Base-by-base conservation (phyloP, 805 yeast species). In the Peterozyma toletana region DNA sequence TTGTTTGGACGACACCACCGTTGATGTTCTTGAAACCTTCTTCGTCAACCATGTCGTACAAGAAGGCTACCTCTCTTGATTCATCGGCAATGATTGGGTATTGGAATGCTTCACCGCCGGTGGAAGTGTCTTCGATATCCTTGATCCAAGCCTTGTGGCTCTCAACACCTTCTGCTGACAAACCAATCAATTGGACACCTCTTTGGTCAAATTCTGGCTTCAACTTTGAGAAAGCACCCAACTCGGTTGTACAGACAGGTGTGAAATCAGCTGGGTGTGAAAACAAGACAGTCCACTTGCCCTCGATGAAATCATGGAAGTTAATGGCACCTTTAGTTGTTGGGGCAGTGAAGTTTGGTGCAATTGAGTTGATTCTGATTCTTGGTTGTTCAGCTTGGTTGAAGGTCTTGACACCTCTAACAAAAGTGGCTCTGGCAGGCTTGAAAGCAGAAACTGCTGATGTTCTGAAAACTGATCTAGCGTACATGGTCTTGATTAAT, bases 241-340 rank as follows among this genome's bases (percentile, higher is more conserved):
- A 68, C 62, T 83, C 89, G 41, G 89, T 83, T 50, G 88, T 83
- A 61, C 89, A 83, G 39, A 83, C 86, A 33, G 89, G 89, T 16
- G 89, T 83, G 69, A 78, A 82, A 59, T 82, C 88, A 51, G 80
- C 87, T 44, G 89, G 89, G 59, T 83, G 88, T 30, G 85, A 78
- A 66, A 83, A 83, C 49, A 83, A 70, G 35, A 82, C 77, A 38
- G 70, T 72, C 88, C 89, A 82, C 45, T 70, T 63, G 56, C 71
- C 69, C 33, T 80, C 85, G 46, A 76, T 69, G 63, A 64, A 82
- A 48, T 77, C 75, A 62, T 81, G 82, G 68, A 82, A 80, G 49
- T 74, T 72, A 48, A 82, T 69, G 48, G 72, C 68, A 42, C 88
- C 88, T 51, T 68, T 66, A 30, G 87, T 78, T 40, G 87, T 73